Evolutionary conservation across 2,329 filamentous ascomycete genomes (phyloP).

Genomic region (Microascus cirrosus): DNA sequence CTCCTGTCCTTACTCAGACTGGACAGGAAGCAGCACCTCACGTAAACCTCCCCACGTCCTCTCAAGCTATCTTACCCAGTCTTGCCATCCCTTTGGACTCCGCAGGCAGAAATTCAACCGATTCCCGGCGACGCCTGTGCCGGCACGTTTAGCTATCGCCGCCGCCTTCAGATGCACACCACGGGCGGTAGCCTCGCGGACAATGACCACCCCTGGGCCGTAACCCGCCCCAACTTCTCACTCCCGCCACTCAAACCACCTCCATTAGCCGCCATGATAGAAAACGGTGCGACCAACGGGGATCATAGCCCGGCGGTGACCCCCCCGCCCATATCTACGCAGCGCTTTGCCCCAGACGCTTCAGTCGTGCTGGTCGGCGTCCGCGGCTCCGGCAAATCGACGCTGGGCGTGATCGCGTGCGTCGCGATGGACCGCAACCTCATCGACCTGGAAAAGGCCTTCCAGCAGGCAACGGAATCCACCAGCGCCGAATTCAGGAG

Average conservation of each 20-base stretch:
- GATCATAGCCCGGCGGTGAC: background rate
- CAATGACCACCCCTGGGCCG: background rate
- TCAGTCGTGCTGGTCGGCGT: slow-evolving; percentile 66
- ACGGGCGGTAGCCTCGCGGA: background rate
- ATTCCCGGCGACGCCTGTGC: background rate
- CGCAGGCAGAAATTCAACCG: background rate
- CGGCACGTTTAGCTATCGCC: background rate
- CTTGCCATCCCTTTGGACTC: background rate
- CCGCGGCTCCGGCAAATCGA: slow-evolving; percentile 65
- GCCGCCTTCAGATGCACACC: background rate
- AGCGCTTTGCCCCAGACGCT: slow-evolving; percentile 44
- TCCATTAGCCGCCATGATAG: background rate
- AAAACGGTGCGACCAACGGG: background rate
- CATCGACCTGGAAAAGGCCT: slow-evolving; percentile 57
- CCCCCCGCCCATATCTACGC: slow-evolving; percentile 9
- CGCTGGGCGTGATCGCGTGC: slow-evolving; percentile 63
- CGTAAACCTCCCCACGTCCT: background rate
- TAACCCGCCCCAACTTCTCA: background rate
- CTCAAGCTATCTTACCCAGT: background rate
- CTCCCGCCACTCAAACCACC: background rate
- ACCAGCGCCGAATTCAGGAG: slow-evolving; percentile 54
- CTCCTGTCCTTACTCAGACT: background rate
- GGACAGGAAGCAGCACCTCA: background rate
- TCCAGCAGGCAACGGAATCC: slow-evolving; percentile 51
- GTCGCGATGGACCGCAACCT: slow-evolving; percentile 58